A percentile compares a stretch with the other conserved stretches of the same genome.
Conservation (phyloP, 2,329 filamentous ascomycete species). For the Magnaporthiopsis incrustans region DNA sequence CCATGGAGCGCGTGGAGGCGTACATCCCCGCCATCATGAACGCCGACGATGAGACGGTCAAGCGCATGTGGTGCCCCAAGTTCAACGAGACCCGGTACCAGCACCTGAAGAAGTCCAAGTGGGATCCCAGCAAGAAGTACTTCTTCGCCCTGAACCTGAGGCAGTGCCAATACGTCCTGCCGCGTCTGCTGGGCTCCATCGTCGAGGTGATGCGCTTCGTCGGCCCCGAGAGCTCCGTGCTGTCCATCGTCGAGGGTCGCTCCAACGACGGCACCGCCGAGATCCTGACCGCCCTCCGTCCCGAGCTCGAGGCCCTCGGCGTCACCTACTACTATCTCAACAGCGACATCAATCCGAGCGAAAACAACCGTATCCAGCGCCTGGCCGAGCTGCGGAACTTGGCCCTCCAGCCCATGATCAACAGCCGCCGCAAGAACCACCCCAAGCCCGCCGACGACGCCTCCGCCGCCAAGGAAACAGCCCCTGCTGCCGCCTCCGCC, state of each 20-base stretch:
- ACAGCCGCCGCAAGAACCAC: constrained; percentile 7
- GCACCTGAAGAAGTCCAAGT: constrained; percentile 6
- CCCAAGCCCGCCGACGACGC: constrained; percentile 16
- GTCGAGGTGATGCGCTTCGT: constrained; percentile 41
- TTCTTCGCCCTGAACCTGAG: constrained; percentile 46
- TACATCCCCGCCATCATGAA: constrained; percentile 15
- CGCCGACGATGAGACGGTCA: constrained; percentile 6
- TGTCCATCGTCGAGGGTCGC: constrained; percentile 47
- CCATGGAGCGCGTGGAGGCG: background rate
- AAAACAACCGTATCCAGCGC: constrained; percentile 34
- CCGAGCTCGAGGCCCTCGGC: constrained; percentile 30
- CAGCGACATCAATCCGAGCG: constrained; percentile 33
- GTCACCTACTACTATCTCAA: constrained; percentile 31
- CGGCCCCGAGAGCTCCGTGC: constrained; percentile 37
- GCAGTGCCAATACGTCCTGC: constrained; percentile 34
- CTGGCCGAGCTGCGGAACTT: constrained; percentile 45
- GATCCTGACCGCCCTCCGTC: constrained; percentile 32
- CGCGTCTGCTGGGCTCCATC: constrained; percentile 42
- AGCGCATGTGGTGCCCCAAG: constrained; percentile 8
- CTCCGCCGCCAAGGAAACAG: too few relatives aligned
- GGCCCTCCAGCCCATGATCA: constrained; percentile 36
- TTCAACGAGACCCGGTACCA: constrained; percentile 9
- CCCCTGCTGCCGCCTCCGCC: too few relatives aligned
- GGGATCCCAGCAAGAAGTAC: constrained; percentile 20
- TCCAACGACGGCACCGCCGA: constrained; percentile 46